phyloP scores from a whole-genome alignment of 2,329 filamentous ascomycete species.

The Penicillium sp. region DNA sequence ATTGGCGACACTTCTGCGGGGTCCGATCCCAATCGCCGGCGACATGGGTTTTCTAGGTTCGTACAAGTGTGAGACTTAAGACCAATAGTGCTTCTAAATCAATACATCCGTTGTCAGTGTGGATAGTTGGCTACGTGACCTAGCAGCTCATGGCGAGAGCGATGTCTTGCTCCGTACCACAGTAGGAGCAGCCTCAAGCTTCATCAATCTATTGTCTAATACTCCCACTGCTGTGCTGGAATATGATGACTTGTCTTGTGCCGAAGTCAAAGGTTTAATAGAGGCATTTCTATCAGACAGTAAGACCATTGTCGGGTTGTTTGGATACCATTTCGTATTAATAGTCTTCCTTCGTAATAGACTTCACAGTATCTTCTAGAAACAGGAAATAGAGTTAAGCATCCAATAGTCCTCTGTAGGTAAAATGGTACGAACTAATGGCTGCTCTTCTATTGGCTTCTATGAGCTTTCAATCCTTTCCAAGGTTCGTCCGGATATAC shows the following conservation, averaged over 20 bases:
- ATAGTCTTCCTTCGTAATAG: not conserved
- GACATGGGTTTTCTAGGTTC: not conserved
- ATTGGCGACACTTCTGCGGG: not conserved
- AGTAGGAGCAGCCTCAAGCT: not conserved
- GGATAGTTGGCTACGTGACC: not conserved
- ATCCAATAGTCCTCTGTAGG: too few relatives aligned
- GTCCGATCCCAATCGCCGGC: not conserved
- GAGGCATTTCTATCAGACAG: not conserved
- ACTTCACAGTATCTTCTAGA: too few relatives aligned
- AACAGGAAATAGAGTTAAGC: too few relatives aligned
- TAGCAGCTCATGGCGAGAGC: not conserved
- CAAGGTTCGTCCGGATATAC: not conserved
- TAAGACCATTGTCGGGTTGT: too few relatives aligned
- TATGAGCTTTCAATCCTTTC: not conserved
- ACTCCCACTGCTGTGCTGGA: not conserved
- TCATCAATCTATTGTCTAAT: not conserved
- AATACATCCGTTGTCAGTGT: not conserved
- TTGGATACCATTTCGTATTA: not conserved
- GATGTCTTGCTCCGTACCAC: not conserved
- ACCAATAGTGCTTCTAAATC: not conserved
- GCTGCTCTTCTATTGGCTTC: not conserved
- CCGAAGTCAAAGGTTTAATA: too few relatives aligned
- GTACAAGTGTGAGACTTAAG: not conserved
- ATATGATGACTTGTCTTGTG: not conserved
- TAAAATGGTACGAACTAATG: too few relatives aligned